A percentile compares a stretch with the other conserved stretches of the same genome.
phyloP scores from a whole-genome alignment of 305 asterid genomes.

The Nicotiana rustica region DNA sequence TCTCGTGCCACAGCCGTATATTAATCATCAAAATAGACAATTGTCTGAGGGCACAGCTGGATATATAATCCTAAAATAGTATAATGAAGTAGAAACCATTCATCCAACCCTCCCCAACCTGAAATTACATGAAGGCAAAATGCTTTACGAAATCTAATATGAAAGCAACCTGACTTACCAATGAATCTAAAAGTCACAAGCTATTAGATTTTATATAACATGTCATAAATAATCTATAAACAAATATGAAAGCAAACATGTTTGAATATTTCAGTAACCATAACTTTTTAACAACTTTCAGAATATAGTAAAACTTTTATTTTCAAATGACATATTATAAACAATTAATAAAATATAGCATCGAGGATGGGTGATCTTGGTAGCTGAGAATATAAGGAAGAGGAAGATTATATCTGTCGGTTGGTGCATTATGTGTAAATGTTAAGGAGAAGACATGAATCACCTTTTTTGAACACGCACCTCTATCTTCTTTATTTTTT shows the following conservation, averaged over 20 bases:
- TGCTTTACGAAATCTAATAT: slow-evolving; percentile 11
- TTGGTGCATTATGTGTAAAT: too few relatives aligned
- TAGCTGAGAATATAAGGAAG: too few relatives aligned
- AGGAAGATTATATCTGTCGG: too few relatives aligned
- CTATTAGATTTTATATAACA: not conserved
- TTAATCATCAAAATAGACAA: not conserved
- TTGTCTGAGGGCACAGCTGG: not conserved
- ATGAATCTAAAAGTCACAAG: not conserved
- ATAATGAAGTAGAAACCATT: not conserved
- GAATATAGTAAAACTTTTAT: not conserved
- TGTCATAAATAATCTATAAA: not conserved
- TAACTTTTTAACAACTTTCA: not conserved
- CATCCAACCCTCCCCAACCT: not conserved
- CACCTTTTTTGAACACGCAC: too few relatives aligned
- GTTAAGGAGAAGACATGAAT: too few relatives aligned
- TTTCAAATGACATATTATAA: not conserved
- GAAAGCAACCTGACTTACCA: not conserved
- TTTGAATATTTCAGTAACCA: not conserved
- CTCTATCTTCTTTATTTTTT: too few relatives aligned
- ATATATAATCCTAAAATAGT: not conserved
- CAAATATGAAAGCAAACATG: not conserved
- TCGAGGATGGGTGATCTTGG: too few relatives aligned
- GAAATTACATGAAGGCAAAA: not conserved
- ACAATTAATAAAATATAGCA: not conserved
- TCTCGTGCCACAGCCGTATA: not conserved